phyloP scores from a whole-genome alignment of 352 stramenopile species.

The Ophiocytium majus region DNA sequence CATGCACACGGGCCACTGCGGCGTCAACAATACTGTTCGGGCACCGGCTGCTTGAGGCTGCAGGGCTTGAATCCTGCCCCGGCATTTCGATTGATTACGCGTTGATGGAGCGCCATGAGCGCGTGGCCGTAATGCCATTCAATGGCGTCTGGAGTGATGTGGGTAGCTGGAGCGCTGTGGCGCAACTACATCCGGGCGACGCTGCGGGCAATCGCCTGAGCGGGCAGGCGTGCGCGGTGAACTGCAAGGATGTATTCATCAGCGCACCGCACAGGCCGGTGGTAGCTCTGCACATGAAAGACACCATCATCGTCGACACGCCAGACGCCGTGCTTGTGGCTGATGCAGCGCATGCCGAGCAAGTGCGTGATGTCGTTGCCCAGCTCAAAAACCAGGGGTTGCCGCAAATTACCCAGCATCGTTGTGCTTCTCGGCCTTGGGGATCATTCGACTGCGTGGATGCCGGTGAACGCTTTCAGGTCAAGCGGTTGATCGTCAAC shows the following conservation, averaged over 20 bases:
- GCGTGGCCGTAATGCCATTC: not conserved
- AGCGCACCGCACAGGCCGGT: not conserved
- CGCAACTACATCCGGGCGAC: not conserved
- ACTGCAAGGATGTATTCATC: not conserved
- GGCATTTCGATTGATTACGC: not conserved
- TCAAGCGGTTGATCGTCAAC: not conserved
- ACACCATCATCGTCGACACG: conserved; percentile 1
- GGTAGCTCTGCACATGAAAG: not conserved
- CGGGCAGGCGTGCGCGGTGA: not conserved
- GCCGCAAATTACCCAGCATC: too few relatives aligned
- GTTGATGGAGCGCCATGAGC: not conserved
- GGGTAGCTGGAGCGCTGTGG: not conserved
- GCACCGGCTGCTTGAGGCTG: not conserved
- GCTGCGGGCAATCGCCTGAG: not conserved
- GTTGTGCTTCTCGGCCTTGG: too few relatives aligned
- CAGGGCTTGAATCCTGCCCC: not conserved
- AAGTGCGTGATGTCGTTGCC: not conserved
- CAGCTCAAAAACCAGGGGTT: conserved; percentile 3
- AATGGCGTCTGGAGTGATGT: not conserved
- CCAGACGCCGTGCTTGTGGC: not conserved
- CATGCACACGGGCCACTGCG: not conserved
- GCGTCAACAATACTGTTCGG: too few relatives aligned
- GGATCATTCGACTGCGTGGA: too few relatives aligned
- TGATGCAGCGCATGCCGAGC: not conserved
- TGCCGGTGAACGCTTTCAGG: too few relatives aligned